Percentiles rank a stretch among this genome's conserved stretches.
Conservation (phyloP, 768 basidiomycete genomes). For the Terana coerulea region DNA sequence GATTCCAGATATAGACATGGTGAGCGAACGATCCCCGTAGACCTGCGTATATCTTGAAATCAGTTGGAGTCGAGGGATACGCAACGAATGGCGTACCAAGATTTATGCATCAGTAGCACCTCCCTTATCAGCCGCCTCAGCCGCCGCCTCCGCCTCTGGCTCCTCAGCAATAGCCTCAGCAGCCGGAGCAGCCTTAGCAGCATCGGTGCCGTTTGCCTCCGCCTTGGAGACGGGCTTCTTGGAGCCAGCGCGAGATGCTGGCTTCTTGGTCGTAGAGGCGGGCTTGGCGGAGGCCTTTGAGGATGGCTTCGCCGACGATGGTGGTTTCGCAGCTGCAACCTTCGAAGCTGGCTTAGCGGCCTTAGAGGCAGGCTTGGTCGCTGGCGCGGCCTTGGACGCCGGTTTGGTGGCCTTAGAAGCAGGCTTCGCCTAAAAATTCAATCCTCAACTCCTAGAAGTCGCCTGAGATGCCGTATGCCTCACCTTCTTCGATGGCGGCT, state of each 20-base stretch:
- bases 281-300: conserved; percentile 35
- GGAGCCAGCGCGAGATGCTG: conserved; percentile 54
- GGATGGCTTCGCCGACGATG: conserved; percentile 40
- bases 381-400: conserved; percentile 21
- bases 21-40: not conserved
- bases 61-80: not conserved
- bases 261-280: conserved; percentile 42
- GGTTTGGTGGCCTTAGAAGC: conserved; percentile 31
- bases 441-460: too few relatives aligned
- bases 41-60: not conserved
- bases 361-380: conserved; percentile 31
- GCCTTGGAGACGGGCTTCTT: conserved; percentile 65
- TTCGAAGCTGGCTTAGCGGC: conserved; percentile 33
- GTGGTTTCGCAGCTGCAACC: conserved; percentile 32
- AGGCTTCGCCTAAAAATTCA: conserved; percentile 38
- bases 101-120: conserved; percentile 5
- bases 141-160: conserved; percentile 8
- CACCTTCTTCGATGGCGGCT: conserved; percentile 66
- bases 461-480: not conserved
- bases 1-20: not conserved
- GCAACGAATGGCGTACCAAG: not conserved
- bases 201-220: conserved; percentile 30
- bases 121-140: conserved; percentile 1
- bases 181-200: conserved; percentile 31
- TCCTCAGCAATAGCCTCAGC: conserved; percentile 45